Evolutionary conservation across 257 asterid genomes (phyloP), one percentile per base, ranked within the genome.

Genomic region (Lycium barbarum): DNA sequence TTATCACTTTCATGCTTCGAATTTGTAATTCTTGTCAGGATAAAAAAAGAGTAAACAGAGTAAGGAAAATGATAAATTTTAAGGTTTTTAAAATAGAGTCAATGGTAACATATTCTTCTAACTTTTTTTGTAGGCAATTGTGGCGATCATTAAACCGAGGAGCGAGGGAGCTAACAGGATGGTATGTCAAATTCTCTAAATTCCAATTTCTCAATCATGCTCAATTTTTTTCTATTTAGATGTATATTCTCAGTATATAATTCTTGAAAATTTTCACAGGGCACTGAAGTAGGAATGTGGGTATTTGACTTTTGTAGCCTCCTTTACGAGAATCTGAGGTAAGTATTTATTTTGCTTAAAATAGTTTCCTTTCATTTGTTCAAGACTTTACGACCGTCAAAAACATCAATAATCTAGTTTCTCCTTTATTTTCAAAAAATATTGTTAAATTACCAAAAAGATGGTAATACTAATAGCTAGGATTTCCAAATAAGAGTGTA

Each of bases 111-210:
- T 40, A 40, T 40, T 3, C 6, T 6, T 0, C 6, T 40, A 3
- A 40, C 3, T 2, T 6, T 40, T 18, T 58, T 58, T 58, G 26
- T 58, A 78, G 98, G 89, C 90, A 84, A 88, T 86, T 91, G 88
- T 93, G 96, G 98, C 91, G 95, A 91, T 86, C 87, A 83, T 87
- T 88, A 90, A 95, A 93, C 94, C 89, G 93, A 92, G 90, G 89
- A 95, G 97, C 93, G 94, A 90, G 93, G 95, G 95, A 78, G 90
- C 86, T 90, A 87, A 84, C 85, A 84, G 79, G 93, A 95, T 84
- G 97, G 92, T 92, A 87, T 53, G 63, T 76, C 81, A 22, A 76
- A 26, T 76, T 55, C 47, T 51, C 3, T 8, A 78, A 18, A 26
- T 26, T 78, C 14, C 47, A 49, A 12, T 20, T 74, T 49, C 62